Percentiles rank a stretch among this genome's conserved stretches.
phyloP scores from a whole-genome alignment of 345 rosid genomes.

The Cardamine chenopodiifolia region DNA sequence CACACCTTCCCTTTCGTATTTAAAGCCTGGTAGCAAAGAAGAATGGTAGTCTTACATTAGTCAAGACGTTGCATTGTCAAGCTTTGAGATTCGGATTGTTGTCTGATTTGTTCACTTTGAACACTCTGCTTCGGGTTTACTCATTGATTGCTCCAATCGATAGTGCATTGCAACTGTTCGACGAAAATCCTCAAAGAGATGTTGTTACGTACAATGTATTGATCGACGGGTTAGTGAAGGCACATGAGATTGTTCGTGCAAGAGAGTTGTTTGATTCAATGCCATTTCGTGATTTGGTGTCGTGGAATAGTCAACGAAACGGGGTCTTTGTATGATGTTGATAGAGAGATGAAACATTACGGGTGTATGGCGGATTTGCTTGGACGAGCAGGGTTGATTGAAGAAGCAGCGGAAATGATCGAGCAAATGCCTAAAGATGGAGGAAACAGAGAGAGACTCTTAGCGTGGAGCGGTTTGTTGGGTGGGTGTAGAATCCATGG shows the following conservation, averaged over 20 bases:
- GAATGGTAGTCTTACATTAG: constrained; percentile 27
- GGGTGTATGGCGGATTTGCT: constrained; percentile 83
- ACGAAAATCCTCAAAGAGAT: constrained; percentile 58
- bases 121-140: constrained; percentile 54
- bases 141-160: constrained; percentile 10
- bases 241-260: constrained; percentile 54
- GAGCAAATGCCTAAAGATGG: constrained; percentile 55
- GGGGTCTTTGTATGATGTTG: constrained; percentile 50
- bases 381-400: constrained; percentile 68
- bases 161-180: constrained; percentile 52
- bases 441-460: constrained; percentile 49
- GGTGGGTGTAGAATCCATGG: constrained; percentile 81
- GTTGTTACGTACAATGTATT: constrained; percentile 61
- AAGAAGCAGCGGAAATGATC: constrained; percentile 64
- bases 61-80: constrained; percentile 54
- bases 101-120: constrained; percentile 57
- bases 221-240: constrained; percentile 63
- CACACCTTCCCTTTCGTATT: constrained; percentile 68
- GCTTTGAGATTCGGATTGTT: constrained; percentile 54
- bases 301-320: constrained; percentile 73
- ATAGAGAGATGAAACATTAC: constrained; percentile 65
- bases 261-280: constrained; percentile 56
- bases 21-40: constrained; percentile 59
- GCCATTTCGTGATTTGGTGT: constrained; percentile 63
- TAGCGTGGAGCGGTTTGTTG: constrained; percentile 73